Evolutionary conservation across 129 eudicot genomes (phyloP).

Genomic region (Lonicera japonica): DNA sequence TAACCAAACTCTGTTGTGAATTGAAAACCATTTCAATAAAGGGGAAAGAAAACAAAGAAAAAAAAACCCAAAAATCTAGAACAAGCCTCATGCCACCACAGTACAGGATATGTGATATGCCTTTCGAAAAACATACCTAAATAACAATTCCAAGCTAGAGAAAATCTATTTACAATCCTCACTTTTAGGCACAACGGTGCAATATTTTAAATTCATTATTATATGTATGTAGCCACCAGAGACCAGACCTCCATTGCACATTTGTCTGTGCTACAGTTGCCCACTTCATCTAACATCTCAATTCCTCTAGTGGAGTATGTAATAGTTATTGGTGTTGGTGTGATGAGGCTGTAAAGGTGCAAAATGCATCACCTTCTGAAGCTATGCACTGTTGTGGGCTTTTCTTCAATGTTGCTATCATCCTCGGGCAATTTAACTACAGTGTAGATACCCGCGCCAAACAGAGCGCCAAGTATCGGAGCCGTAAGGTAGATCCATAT

Average conservation of each 20-base stretch:
- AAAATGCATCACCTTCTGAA: slow-evolving; percentile 46
- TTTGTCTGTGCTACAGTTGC: neutral
- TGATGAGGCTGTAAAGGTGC: neutral
- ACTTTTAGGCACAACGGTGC: slow-evolving; percentile 20
- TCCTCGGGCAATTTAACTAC: slow-evolving; percentile 76
- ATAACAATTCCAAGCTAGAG: neutral
- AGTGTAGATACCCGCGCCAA: slow-evolving; percentile 83
- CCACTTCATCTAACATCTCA: neutral
- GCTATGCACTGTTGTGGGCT: slow-evolving; percentile 49
- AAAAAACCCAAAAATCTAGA: too few relatives aligned
- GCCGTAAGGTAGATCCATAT: slow-evolving; percentile 94
- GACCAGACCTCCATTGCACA: slow-evolving; percentile 1
- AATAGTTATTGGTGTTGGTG: slow-evolving; percentile 12
- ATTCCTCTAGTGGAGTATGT: neutral
- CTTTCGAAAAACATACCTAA: neutral
- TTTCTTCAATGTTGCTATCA: slow-evolving; percentile 26
- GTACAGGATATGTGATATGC: neutral
- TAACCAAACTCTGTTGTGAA: too few relatives aligned
- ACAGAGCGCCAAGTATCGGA: slow-evolving; percentile 79
- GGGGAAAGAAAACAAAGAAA: too few relatives aligned
- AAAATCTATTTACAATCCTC: neutral
- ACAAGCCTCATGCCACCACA: too few relatives aligned
- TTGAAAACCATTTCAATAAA: too few relatives aligned
- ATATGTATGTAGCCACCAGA: slow-evolving; percentile 15
- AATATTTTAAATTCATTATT: slow-evolving; percentile 6